Conservation (phyloP, 73 alveolate species). For the Paramecium primaurelia region DNA sequence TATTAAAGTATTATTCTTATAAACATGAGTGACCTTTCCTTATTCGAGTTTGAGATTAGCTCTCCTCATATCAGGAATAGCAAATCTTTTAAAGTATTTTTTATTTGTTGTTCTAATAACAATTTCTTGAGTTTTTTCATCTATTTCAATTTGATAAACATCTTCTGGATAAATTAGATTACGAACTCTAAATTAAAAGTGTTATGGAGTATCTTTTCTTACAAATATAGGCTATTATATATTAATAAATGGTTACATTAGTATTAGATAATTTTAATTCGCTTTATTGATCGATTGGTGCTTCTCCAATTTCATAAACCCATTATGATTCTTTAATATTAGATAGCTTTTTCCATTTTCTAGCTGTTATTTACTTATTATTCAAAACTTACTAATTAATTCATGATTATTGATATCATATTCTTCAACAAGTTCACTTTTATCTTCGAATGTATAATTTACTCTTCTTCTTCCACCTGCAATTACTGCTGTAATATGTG, state of each 20-base stretch:
- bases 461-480: slow-evolving; percentile 84
- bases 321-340: slow-evolving; percentile 93
- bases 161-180: slow-evolving; percentile 93
- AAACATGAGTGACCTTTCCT: slow-evolving; percentile 80
- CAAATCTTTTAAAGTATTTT: slow-evolving; percentile 93
- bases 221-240: slow-evolving; percentile 86
- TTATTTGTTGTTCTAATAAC: slow-evolving; percentile 94
- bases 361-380: background rate
- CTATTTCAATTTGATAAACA: slow-evolving; percentile 86
- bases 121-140: slow-evolving; percentile 90
- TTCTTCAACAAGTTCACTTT: slow-evolving; percentile 96
- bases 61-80: slow-evolving; percentile 94
- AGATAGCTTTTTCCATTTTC: slow-evolving; percentile 71
- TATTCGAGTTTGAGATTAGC: slow-evolving; percentile 78
- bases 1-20: slow-evolving; percentile 87
- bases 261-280: background rate
- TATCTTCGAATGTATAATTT: slow-evolving; percentile 79
- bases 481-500: slow-evolving; percentile 35
- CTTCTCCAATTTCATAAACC: slow-evolving; percentile 98
- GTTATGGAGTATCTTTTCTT: slow-evolving; percentile 91
- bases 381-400: slow-evolving; percentile 71
- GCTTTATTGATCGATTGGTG: slow-evolving; percentile 27
- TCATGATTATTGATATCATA: slow-evolving; percentile 93
- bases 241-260: background rate
- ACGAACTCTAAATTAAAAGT: slow-evolving; percentile 96